A percentile compares a stretch with the other conserved stretches of the same genome.
Conservation (phyloP, 495 filamentous ascomycete genomes). For the Podospora conica region DNA sequence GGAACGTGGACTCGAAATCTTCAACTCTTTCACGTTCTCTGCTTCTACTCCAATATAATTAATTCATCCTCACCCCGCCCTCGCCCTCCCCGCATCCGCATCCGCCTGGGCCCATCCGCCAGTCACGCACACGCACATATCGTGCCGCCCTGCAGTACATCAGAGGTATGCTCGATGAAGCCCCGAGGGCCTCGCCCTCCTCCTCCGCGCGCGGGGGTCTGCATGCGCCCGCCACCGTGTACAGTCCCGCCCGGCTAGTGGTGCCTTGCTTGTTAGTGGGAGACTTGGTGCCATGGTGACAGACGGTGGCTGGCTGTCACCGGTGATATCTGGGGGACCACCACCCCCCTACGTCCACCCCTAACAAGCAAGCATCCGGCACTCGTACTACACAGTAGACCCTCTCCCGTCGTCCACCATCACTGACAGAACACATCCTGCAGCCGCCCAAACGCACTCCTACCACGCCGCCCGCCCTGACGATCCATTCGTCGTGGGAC, state of each 20-base stretch:
- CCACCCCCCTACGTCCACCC: not conserved
- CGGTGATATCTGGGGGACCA: too few relatives aligned
- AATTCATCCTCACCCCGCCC: not conserved
- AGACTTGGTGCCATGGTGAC: not conserved
- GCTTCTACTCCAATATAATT: not conserved
- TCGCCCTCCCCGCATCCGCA: not conserved
- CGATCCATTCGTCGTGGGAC: not conserved
- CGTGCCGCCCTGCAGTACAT: not conserved
- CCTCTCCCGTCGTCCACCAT: not conserved
- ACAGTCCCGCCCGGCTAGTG: not conserved
- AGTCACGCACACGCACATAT: not conserved
- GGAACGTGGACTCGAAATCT: slow-evolving; percentile 34
- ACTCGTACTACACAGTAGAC: not conserved
- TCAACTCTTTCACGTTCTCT: not conserved
- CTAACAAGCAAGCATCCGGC: not conserved
- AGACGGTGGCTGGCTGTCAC: too few relatives aligned
- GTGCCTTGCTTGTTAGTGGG: not conserved
- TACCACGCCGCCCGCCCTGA: not conserved
- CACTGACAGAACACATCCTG: not conserved
- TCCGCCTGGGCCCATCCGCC: not conserved
- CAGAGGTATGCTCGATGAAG: not conserved
- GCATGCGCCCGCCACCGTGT: not conserved
- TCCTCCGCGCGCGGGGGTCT: not conserved
- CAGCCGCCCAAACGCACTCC: not conserved
- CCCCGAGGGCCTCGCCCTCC: not conserved